Conservation (phyloP, 371 early-diverging fungal species). For the Mucor saturninus region DNA sequence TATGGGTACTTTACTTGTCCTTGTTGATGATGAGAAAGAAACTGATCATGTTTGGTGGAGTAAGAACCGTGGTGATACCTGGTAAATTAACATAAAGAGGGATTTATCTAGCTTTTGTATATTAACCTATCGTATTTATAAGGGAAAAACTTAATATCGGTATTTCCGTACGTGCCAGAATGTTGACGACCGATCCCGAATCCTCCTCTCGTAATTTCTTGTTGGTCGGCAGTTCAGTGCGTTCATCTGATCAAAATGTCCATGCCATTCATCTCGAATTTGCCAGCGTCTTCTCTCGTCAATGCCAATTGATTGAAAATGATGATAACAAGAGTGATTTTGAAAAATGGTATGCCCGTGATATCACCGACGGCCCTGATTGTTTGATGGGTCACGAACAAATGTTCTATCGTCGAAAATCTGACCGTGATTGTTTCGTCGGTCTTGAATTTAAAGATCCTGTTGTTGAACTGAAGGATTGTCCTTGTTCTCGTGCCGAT, state of each 20-base stretch:
- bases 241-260: slow-evolving; percentile 40
- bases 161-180: slow-evolving; percentile 56
- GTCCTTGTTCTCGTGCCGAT: slow-evolving; percentile 83
- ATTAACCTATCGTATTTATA: neutral
- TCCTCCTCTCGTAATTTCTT: slow-evolving; percentile 67
- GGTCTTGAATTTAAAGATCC: slow-evolving; percentile 69
- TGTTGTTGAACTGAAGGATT: slow-evolving; percentile 57
- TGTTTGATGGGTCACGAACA: slow-evolving; percentile 90
- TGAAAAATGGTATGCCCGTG: slow-evolving; percentile 77
- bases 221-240: slow-evolving; percentile 47
- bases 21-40: slow-evolving; percentile 76
- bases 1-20: slow-evolving; percentile 78
- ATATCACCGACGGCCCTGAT: slow-evolving; percentile 63
- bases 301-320: slow-evolving; percentile 65
- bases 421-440: slow-evolving; percentile 80
- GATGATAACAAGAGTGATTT: slow-evolving; percentile 70
- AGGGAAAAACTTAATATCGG: slow-evolving; percentile 49
- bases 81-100: slow-evolving; percentile 53
- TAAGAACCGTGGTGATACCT: slow-evolving; percentile 80
- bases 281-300: slow-evolving; percentile 57
- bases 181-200: slow-evolving; percentile 68
- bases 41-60: slow-evolving; percentile 76
- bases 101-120: slow-evolving; percentile 4
- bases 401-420: slow-evolving; percentile 77
- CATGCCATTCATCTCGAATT: slow-evolving; percentile 77